phyloP scores from a whole-genome alignment of 1,284 basidiomycete species.

The Marasmius oreades region DNA sequence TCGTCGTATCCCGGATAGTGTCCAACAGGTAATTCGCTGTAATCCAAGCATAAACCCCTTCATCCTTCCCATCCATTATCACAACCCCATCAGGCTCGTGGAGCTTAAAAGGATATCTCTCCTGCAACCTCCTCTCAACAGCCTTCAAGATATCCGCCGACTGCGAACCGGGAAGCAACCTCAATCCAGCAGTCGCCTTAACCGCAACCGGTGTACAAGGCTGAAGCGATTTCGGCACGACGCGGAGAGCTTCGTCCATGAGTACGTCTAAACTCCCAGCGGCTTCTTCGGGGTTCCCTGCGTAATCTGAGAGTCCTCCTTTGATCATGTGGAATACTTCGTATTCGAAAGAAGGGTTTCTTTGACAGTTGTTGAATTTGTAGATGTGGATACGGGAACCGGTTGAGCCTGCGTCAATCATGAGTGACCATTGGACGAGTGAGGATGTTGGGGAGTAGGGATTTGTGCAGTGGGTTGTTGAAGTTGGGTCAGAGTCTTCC shows the following conservation, averaged over 20 bases:
- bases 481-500: constrained; percentile 60
- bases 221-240: constrained; percentile 70
- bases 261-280: constrained; percentile 81
- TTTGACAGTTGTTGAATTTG: constrained; percentile 92
- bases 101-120: constrained; percentile 75
- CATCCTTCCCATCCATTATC: constrained; percentile 96
- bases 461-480: constrained; percentile 63
- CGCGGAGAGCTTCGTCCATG: constrained; percentile 74
- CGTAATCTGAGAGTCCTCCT: constrained; percentile 79
- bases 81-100: constrained; percentile 63
- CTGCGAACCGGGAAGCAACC: constrained; percentile 69
- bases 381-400: constrained; percentile 97
- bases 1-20: constrained; percentile 61
- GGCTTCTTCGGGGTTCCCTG: constrained; percentile 57
- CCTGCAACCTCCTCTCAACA: constrained; percentile 63
- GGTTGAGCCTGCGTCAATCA: constrained; percentile 99
- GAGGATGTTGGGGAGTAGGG: constrained; percentile 46
- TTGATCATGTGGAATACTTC: constrained; percentile 88
- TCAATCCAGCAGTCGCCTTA: constrained; percentile 92
- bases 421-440: constrained; percentile 90
- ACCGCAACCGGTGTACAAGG: constrained; percentile 88
- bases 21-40: constrained; percentile 92
- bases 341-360: constrained; percentile 83
- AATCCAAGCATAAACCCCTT: constrained; percentile 98
- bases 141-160: constrained; percentile 77